Conservation (phyloP, 805 yeast genomes). For the Suhomyces canberraensis region DNA sequence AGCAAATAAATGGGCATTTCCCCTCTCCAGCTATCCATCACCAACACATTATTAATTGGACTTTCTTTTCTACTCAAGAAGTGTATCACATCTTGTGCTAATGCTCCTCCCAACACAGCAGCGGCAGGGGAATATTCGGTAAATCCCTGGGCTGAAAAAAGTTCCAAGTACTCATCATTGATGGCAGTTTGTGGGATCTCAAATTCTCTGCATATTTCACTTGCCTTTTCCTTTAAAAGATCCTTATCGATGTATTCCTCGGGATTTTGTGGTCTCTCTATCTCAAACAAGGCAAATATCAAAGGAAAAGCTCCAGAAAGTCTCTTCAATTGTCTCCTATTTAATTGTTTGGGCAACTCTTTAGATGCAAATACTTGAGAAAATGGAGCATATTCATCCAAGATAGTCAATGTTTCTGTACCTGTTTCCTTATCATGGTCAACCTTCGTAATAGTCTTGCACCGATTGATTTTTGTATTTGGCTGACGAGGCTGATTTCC, state of each 20-base stretch:
- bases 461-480: constrained; percentile 50
- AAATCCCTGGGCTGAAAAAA: constrained; percentile 46
- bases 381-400: constrained; percentile 38
- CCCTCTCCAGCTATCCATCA: constrained; percentile 68
- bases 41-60: constrained; percentile 77
- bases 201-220: constrained; percentile 28
- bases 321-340: constrained; percentile 44
- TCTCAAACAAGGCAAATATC: constrained; percentile 56
- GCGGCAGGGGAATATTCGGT: constrained; percentile 79
- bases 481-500: constrained; percentile 40
- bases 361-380: constrained; percentile 31
- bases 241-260: constrained; percentile 25
- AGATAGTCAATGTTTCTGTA: constrained; percentile 42
- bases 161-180: constrained; percentile 39
- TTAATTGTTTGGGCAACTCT: constrained; percentile 39
- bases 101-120: constrained; percentile 84
- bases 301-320: constrained; percentile 58
- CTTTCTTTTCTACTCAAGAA: constrained; percentile 68
- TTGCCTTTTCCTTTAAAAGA: constrained; percentile 25
- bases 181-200: constrained; percentile 44
- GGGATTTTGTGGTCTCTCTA: constrained; percentile 20
- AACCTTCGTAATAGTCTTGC: constrained; percentile 32
- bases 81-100: constrained; percentile 90
- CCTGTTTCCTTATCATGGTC: constrained; percentile 30
- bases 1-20: constrained; percentile 75